phyloP scores from a whole-genome alignment of 352 stramenopile species.

The Peronospora belbahrii region DNA sequence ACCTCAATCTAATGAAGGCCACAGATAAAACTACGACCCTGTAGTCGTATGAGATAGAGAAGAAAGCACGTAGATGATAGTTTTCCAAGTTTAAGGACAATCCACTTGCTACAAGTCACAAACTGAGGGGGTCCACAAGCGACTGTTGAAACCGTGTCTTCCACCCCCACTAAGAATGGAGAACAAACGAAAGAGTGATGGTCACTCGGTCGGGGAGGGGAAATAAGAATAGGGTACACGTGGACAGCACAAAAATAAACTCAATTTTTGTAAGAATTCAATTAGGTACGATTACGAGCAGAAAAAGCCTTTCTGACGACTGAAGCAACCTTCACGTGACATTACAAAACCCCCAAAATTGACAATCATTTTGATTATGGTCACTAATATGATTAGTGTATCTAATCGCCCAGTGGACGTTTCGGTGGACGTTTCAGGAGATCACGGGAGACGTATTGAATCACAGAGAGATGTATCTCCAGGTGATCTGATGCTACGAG shows the following conservation, averaged over 20 bases:
- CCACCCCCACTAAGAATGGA: slow-evolving; percentile 4
- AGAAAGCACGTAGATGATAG: slow-evolving; percentile 22
- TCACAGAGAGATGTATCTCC: slow-evolving; percentile 6
- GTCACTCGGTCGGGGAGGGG: slow-evolving; percentile 15
- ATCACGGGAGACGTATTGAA: slow-evolving; percentile 34
- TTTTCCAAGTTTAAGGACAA: slow-evolving; percentile 19
- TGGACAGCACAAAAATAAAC: background rate
- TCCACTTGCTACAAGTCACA: slow-evolving; percentile 8
- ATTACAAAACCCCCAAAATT: background rate
- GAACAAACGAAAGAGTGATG: slow-evolving; percentile 23
- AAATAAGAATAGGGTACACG: too few species aligned
- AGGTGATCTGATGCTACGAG: slow-evolving; percentile 31
- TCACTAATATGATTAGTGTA: too few species aligned
- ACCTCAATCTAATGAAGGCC: slow-evolving; percentile 27
- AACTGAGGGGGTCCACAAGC: slow-evolving; percentile 9
- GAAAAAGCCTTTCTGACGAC: too few species aligned
- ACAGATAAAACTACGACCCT: slow-evolving; percentile 12
- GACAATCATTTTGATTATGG: background rate
- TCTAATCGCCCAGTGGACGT: too few species aligned
- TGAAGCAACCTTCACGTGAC: slow-evolving; percentile 11
- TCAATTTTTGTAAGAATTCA: background rate
- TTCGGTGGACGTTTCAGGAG: slow-evolving; percentile 21
- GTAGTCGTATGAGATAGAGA: slow-evolving; percentile 9
- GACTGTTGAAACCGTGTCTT: slow-evolving; percentile 22
- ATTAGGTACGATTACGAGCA: slow-evolving; percentile 9